phyloP scores from a whole-genome alignment of 805 yeast genomes.

The baker's yeast (Saccharomyces cerevisiae) region DNA sequence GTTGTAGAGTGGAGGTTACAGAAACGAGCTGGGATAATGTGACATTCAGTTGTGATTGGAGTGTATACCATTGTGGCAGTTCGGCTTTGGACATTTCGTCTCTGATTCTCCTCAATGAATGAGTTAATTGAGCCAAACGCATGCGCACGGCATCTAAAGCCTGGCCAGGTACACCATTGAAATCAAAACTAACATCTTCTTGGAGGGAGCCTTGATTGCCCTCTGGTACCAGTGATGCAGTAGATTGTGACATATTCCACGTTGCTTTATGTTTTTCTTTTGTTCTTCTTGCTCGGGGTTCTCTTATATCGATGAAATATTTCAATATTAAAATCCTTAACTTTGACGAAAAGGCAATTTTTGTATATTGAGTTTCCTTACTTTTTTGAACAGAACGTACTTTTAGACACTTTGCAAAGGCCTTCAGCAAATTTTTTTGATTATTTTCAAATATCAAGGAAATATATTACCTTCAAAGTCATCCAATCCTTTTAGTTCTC shows the following conservation, averaged over 20 bases:
- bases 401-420: not conserved
- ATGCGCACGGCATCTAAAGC: conserved; percentile 56
- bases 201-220: not conserved
- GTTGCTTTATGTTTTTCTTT: not conserved
- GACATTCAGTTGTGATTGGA: conserved; percentile 80
- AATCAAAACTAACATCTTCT: conserved; percentile 7
- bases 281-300: not conserved
- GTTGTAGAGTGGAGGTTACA: conserved; percentile 59
- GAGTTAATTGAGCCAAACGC: conserved; percentile 51
- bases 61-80: conserved; percentile 44
- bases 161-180: conserved; percentile 47
- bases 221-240: not conserved
- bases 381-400: not conserved
- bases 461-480: not conserved
- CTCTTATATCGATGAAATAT: not conserved
- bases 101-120: conserved; percentile 50
- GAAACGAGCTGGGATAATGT: conserved; percentile 75
- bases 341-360: not conserved
- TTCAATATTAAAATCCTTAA: not conserved
- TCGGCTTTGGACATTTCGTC: conserved; percentile 42
- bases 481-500: not conserved
- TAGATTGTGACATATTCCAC: conserved; percentile 2
- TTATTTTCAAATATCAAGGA: not conserved
- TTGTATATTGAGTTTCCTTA: not conserved
- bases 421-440: not conserved